Conservation (phyloP, 2,329 filamentous ascomycete species). For the Diaporthe amygdali region DNA sequence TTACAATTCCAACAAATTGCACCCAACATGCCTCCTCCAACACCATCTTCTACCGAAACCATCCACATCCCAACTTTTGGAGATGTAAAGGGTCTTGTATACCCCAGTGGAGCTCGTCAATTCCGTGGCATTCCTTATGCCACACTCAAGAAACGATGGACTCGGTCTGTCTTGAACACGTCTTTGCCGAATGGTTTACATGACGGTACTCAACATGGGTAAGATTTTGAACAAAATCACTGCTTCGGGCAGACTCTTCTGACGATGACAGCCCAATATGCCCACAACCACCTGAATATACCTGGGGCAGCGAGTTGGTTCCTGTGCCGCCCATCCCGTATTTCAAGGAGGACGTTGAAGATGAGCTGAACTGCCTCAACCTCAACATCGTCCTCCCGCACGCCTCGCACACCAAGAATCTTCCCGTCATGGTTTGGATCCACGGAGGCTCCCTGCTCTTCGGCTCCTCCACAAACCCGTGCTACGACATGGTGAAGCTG, state of each 20-base stretch:
- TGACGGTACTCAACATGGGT: neutral
- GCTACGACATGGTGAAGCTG: neutral
- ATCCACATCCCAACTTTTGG: neutral
- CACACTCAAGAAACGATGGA: constrained; percentile 1
- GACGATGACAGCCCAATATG: neutral
- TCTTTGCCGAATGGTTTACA: neutral
- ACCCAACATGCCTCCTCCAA: neutral
- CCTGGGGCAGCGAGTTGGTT: neutral
- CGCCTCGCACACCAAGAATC: neutral
- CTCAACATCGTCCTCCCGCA: neutral
- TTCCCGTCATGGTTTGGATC: constrained; percentile 19
- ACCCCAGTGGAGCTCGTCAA: neutral
- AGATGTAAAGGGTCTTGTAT: neutral
- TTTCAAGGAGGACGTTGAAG: neutral
- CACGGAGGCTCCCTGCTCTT: neutral
- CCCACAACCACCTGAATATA: neutral
- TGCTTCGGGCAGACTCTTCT: neutral
- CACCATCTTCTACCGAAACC: neutral
- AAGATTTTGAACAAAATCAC: neutral
- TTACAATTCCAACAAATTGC: neutral
- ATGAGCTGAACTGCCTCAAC: constrained; percentile 1
- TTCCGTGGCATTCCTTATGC: neutral
- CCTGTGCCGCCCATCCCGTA: neutral
- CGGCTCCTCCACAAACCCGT: neutral
- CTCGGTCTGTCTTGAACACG: neutral